phyloP scores from a whole-genome alignment of 805 yeast genomes.

The Maudiozyma bulderi region DNA sequence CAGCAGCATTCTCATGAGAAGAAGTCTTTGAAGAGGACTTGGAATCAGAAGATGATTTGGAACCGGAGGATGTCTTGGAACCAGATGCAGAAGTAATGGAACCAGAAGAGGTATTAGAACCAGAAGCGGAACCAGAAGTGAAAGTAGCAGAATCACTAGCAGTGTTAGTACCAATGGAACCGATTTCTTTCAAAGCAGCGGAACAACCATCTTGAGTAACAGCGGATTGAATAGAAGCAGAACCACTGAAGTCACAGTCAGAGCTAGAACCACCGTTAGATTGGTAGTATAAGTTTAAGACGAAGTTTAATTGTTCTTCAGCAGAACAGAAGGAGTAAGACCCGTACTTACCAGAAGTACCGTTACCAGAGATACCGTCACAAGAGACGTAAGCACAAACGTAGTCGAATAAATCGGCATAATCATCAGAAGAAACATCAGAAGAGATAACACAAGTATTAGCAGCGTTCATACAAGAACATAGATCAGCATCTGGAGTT shows the following conservation, averaged over 20 bases:
- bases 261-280: conserved; percentile 33
- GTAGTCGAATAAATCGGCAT: conserved; percentile 45
- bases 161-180: conserved; percentile 57
- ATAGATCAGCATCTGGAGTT: conserved; percentile 55
- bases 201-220: conserved; percentile 47
- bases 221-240: conserved; percentile 45
- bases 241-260: conserved; percentile 64
- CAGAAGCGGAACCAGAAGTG: conserved; percentile 23
- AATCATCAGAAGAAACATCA: conserved; percentile 45
- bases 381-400: conserved; percentile 54
- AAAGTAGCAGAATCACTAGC: conserved; percentile 26
- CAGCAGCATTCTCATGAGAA: conserved; percentile 14
- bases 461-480: conserved; percentile 53
- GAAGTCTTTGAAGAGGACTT: conserved; percentile 14
- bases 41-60: conserved; percentile 5
- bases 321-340: conserved; percentile 61
- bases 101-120: conserved; percentile 8
- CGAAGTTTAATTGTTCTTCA: conserved; percentile 55
- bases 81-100: conserved; percentile 6
- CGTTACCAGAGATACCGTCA: conserved; percentile 51
- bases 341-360: conserved; percentile 60
- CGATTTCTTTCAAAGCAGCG: conserved; percentile 53
- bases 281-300: conserved; percentile 55
- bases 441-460: conserved; percentile 51
- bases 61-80: conserved; percentile 9